Conservation (phyloP, 306 rosid species). For the Gleditsia sinensis region DNA sequence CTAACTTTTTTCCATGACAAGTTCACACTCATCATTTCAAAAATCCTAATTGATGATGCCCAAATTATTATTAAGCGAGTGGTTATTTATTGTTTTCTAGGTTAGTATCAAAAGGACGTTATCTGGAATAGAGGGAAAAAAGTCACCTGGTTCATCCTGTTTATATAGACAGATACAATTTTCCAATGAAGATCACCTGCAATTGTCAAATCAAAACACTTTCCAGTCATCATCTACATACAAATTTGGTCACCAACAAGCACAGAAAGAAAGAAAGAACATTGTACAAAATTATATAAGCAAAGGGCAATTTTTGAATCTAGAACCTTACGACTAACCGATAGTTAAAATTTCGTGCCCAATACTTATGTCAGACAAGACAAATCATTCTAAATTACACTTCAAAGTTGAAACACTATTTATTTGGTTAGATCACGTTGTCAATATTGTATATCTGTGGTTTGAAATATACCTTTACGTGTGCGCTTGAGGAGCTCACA, state of each 20-base stretch:
- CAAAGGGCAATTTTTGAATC: too few relatives aligned
- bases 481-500: slow-evolving; percentile 92
- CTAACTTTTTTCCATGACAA: slow-evolving; percentile 38
- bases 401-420: too few relatives aligned
- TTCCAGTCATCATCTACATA: background rate
- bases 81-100: background rate
- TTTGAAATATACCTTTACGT: slow-evolving; percentile 66
- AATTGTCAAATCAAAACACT: slow-evolving; percentile 17
- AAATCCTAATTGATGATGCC: slow-evolving; percentile 49
- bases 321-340: too few relatives aligned
- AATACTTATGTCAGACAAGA: too few relatives aligned
- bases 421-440: too few relatives aligned
- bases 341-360: too few relatives aligned
- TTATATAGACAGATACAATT: slow-evolving; percentile 83
- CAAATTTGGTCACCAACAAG: background rate
- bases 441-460: too few relatives aligned
- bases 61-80: slow-evolving; percentile 53
- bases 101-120: background rate
- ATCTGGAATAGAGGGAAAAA: background rate
- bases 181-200: slow-evolving; percentile 99
- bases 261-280: background rate
- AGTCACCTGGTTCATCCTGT: slow-evolving; percentile 74
- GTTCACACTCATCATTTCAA: slow-evolving; percentile 43
- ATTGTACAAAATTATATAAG: too few relatives aligned
- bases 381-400: too few relatives aligned